Conservation (phyloP, 2,329 filamentous ascomycete genomes). For the Neocatenulostroma microsporum region DNA sequence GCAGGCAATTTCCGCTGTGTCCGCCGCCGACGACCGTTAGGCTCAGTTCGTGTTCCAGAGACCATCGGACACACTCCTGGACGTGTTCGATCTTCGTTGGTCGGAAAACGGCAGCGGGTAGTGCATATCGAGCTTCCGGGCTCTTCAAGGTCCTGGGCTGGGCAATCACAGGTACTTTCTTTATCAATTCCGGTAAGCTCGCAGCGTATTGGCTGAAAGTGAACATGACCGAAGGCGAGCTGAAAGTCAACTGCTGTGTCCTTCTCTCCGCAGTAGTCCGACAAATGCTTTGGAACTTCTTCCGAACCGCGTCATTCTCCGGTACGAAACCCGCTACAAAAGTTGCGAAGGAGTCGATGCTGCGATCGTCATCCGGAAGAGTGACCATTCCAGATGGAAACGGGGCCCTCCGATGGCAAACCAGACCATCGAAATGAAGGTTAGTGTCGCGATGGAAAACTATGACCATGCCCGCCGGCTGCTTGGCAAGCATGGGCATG, state of each 20-base stretch:
- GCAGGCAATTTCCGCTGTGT: conserved; percentile 53
- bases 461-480: conserved; percentile 39
- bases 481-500: conserved; percentile 41
- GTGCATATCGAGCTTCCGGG: no score
- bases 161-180: no score
- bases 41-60: conserved; percentile 37
- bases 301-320: no score
- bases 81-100: conserved; percentile 42
- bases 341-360: conserved; percentile 45
- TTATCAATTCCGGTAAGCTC: no score
- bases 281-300: no score
- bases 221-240: no score
- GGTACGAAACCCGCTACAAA: conserved; percentile 46
- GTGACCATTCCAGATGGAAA: conserved; percentile 41
- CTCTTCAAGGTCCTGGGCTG: no score
- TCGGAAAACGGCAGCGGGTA: conserved; percentile 39
- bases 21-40: conserved; percentile 51
- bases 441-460: conserved; percentile 49
- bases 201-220: no score
- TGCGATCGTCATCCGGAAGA: conserved; percentile 40
- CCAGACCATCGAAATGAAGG: conserved; percentile 42
- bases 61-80: conserved; percentile 52
- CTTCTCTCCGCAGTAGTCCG: no score
- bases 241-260: no score
- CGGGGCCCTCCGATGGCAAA: conserved; percentile 40